Evolutionary conservation across 1,284 basidiomycete species (phyloP).

Genomic region (Ceratobasidium sp.): DNA sequence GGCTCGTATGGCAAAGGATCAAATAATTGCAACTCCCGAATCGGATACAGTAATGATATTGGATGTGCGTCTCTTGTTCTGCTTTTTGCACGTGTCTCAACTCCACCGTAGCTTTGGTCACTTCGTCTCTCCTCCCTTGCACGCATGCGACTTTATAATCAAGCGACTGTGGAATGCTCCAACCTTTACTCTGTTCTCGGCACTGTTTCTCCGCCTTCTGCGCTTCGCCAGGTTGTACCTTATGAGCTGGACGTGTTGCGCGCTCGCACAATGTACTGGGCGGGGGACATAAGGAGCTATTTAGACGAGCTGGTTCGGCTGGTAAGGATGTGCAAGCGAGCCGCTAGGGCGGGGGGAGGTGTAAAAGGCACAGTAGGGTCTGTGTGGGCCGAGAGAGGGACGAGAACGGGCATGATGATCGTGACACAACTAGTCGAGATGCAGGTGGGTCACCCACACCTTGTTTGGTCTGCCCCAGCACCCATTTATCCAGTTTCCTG

Average conservation of each 20-base stretch:
- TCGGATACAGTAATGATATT: constrained; percentile 73
- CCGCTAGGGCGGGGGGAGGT: constrained; percentile 61
- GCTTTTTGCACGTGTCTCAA: not conserved
- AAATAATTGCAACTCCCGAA: constrained; percentile 74
- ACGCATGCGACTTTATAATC: constrained; percentile 82
- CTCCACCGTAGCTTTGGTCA: constrained; percentile 75
- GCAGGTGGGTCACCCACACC: constrained; percentile 62
- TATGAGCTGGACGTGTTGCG: constrained; percentile 84
- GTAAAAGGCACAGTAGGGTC: constrained; percentile 57
- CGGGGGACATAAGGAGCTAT: constrained; percentile 78
- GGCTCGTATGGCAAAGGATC: constrained; percentile 81
- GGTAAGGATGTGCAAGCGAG: constrained; percentile 78
- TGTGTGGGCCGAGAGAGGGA: constrained; percentile 84
- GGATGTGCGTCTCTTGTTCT: constrained; percentile 63
- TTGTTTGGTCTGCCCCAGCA: constrained; percentile 1
- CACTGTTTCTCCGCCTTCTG: constrained; percentile 63
- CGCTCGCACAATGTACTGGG: constrained; percentile 77
- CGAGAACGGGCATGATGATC: constrained; percentile 75
- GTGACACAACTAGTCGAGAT: constrained; percentile 81
- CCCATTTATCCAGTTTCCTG: not conserved
- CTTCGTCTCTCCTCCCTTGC: constrained; percentile 80
- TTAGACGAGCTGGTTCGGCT: constrained; percentile 82
- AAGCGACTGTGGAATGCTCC: constrained; percentile 80
- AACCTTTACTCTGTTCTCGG: constrained; percentile 81
- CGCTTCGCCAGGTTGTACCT: constrained; percentile 61